Evolutionary conservation across 495 filamentous ascomycete species (phyloP).

Genomic region (Penicillium roqueforti): DNA sequence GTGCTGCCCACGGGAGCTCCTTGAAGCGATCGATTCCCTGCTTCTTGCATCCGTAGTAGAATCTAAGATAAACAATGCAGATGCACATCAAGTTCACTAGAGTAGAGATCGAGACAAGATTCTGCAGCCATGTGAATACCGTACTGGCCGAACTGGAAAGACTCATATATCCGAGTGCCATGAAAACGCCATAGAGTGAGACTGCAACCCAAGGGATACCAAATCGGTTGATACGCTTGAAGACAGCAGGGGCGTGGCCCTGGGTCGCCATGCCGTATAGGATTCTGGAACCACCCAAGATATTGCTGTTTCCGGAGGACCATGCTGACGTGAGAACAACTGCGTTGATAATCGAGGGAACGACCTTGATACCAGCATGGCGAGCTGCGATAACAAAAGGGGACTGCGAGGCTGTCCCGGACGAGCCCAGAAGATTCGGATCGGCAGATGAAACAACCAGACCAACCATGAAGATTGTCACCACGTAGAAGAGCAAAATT

Average conservation of each 20-base stretch:
- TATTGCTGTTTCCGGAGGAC: conserved; percentile 45
- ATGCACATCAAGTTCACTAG: conserved; percentile 55
- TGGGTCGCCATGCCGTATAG: conserved; percentile 42
- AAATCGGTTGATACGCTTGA: conserved; percentile 54
- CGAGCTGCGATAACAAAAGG: conserved; percentile 52
- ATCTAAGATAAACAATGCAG: conserved; percentile 51
- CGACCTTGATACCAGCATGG: conserved; percentile 32
- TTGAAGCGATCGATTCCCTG: conserved; percentile 39
- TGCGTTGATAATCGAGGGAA: conserved; percentile 51
- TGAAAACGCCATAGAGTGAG: conserved; percentile 44
- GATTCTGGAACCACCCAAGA: conserved; percentile 44
- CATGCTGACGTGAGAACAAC: conserved; percentile 44
- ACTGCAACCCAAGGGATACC: conserved; percentile 55
- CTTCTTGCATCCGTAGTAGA: conserved; percentile 47
- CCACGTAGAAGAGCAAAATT: conserved; percentile 40
- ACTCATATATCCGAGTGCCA: conserved; percentile 55
- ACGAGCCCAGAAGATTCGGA: conserved; percentile 37
- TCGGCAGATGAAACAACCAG: conserved; percentile 47
- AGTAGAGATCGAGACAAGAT: conserved; percentile 49
- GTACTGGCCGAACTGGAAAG: conserved; percentile 47
- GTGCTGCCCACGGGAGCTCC: conserved; percentile 50
- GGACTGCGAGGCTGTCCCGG: conserved; percentile 37
- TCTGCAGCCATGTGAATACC: conserved; percentile 56
- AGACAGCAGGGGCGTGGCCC: conserved; percentile 37
- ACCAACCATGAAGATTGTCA: conserved; percentile 40